Evolutionary conservation across 371 early-diverging fungal genomes (phyloP), one percentile per base, ranked within the genome.

Genomic region (Apophysomyces ossiformis): DNA sequence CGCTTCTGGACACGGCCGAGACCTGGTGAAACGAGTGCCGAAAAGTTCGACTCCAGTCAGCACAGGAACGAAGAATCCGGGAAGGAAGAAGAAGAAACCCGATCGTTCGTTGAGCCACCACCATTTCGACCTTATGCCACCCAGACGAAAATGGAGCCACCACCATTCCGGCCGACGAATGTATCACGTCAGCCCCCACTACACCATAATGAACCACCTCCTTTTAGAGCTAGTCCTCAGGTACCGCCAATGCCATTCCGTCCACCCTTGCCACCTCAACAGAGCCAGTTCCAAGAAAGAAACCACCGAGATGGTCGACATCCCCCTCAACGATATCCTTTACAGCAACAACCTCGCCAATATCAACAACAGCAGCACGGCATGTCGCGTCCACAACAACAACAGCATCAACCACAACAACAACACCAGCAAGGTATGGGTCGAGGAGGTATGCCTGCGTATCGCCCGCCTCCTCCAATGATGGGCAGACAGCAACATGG

Each of bases 1-100:
- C 90, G 96, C n/a, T 99, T 99, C 76, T 99, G 99, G 99, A 93
- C 96, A 18, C 83, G 99, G 37, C 92, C 93, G 35, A 86, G 99
- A 39, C 99, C 98, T 4, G 98, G 96, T 44, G 98, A 98, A 57
- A 71, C 80, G 21, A 76, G 76, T 43, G 72, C 75, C 45, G 87
- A 86, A 61, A 87, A 87, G 57, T 89, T 86, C 39, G 85, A 87
- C 57, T 83, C 86, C 9, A 83, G 85, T 43, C 81, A 84, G 57
- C 86, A 85, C 43, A 74, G 74, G 61, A 77, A 78, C 0, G 87
- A 87, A 43, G 85, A 87, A 54, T 44, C 74, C 1, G 74, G 67
- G n/a, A 73, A 65, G n/a, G 85, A 83, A 16, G 76, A 79, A 11
- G 82, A 84, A 37, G 66, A 70, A 1, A 70, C 62, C 61, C 69